Conservation (phyloP, 371 early-diverging fungal genomes). For the Basidiobolus meristosporus region DNA sequence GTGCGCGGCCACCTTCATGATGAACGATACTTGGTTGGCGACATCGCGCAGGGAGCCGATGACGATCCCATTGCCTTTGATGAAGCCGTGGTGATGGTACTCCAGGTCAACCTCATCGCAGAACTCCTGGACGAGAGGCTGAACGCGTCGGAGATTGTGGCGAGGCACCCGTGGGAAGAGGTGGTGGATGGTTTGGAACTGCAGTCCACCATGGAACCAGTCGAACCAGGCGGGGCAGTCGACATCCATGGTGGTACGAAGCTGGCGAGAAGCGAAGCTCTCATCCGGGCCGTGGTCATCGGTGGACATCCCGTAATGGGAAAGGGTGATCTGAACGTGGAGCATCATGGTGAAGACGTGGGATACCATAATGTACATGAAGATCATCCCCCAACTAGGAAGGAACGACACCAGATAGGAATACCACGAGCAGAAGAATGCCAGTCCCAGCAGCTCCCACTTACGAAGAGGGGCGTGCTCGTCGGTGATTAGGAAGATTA, state of each 20-base stretch:
- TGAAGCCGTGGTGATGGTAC: slow-evolving; percentile 48
- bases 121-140: slow-evolving; percentile 54
- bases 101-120: slow-evolving; percentile 44
- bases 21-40: slow-evolving; percentile 44
- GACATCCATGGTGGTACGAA: slow-evolving; percentile 93
- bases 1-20: slow-evolving; percentile 24
- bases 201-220: slow-evolving; percentile 94
- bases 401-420: slow-evolving; percentile 35
- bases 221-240: slow-evolving; percentile 87
- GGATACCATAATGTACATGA: slow-evolving; percentile 53
- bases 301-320: slow-evolving; percentile 91
- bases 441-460: slow-evolving; percentile 50
- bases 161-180: slow-evolving; percentile 86
- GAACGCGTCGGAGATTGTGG: slow-evolving; percentile 55
- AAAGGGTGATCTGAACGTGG: slow-evolving; percentile 88
- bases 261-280: slow-evolving; percentile 61
- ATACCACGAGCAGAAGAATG: slow-evolving; percentile 68
- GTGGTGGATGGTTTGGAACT: slow-evolving; percentile 93
- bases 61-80: slow-evolving; percentile 47
- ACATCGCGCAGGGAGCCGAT: slow-evolving; percentile 39
- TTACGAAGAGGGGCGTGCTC: slow-evolving; percentile 43
- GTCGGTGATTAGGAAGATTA: slow-evolving; percentile 33
- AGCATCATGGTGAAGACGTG: slow-evolving; percentile 71
- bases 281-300: slow-evolving; percentile 51
- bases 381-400: slow-evolving; percentile 34